phyloP scores from a whole-genome alignment of 225 moss, liverwort and hornwort genomes.

The Climacium dendroides region DNA sequence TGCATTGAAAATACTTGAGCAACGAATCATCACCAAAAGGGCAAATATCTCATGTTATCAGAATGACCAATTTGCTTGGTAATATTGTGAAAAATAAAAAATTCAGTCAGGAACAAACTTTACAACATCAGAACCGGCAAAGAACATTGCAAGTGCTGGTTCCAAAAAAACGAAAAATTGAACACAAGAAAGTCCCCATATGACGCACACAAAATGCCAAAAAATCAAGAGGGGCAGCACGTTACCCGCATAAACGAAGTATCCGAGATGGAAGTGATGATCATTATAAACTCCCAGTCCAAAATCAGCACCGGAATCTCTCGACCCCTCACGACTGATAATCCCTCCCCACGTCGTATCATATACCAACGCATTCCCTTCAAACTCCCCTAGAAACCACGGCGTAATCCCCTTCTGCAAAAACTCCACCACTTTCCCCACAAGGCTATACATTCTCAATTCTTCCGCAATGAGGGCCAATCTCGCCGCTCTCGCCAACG shows the following conservation, averaged over 20 bases:
- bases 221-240: not conserved
- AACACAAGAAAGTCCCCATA: not conserved
- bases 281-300: conserved; percentile 85
- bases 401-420: conserved; percentile 46
- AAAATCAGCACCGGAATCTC: conserved; percentile 74
- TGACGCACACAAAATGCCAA: not conserved
- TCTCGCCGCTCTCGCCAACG: conserved; percentile 74
- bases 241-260: conserved; percentile 83
- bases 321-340: conserved; percentile 63
- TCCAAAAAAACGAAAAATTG: not conserved
- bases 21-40: not conserved
- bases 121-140: not conserved
- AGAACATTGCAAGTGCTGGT: not conserved
- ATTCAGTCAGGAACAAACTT: not conserved
- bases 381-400: conserved; percentile 60
- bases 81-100: not conserved
- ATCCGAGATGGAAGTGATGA: conserved; percentile 89
- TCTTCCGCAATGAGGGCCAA: conserved; percentile 83
- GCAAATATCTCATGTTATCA: not conserved
- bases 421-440: conserved; percentile 47
- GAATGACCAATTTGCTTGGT: not conserved
- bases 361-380: conserved; percentile 62
- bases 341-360: conserved; percentile 85
- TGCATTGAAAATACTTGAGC: not conserved
- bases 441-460: conserved; percentile 27